Conservation (phyloP, 441 rosid species). For the Adansonia gregorii region DNA sequence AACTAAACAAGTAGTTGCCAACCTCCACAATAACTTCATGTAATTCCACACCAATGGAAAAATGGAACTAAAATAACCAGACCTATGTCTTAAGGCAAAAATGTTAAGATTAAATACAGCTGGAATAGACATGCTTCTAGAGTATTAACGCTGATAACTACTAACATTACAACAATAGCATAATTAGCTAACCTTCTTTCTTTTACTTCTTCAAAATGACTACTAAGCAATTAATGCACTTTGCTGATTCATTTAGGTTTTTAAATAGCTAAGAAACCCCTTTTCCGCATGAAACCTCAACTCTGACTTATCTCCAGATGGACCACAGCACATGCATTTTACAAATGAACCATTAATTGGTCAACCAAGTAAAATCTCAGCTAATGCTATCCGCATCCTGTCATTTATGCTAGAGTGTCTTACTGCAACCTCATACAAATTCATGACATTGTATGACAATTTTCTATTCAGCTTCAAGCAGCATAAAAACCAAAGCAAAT, state of each 20-base stretch:
- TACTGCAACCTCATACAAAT: conserved; percentile 6
- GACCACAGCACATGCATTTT: not conserved
- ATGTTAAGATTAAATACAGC: not conserved
- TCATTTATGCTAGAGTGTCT: conserved; percentile 3
- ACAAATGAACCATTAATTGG: not conserved
- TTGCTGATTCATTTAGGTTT: not conserved
- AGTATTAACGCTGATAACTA: not conserved
- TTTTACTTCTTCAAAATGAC: not conserved
- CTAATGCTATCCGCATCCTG: not conserved
- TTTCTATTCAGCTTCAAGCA: not conserved
- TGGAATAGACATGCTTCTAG: not conserved
- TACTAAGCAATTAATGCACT: not conserved
- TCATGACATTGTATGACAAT: not conserved
- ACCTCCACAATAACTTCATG: not conserved
- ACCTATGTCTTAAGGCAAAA: not conserved
- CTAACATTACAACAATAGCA: not conserved
- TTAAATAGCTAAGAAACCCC: not conserved
- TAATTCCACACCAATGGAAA: not conserved
- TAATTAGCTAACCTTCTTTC: not conserved
- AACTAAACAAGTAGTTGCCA: not conserved
- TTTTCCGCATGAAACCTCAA: not conserved
- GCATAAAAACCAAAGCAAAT: not conserved
- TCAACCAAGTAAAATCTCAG: not conserved
- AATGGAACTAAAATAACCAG: not conserved
- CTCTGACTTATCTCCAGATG: not conserved